A percentile compares a stretch with the other conserved stretches of the same genome.
Conservation (phyloP, 345 rosid species). For the Arabidopsis suecica region DNA sequence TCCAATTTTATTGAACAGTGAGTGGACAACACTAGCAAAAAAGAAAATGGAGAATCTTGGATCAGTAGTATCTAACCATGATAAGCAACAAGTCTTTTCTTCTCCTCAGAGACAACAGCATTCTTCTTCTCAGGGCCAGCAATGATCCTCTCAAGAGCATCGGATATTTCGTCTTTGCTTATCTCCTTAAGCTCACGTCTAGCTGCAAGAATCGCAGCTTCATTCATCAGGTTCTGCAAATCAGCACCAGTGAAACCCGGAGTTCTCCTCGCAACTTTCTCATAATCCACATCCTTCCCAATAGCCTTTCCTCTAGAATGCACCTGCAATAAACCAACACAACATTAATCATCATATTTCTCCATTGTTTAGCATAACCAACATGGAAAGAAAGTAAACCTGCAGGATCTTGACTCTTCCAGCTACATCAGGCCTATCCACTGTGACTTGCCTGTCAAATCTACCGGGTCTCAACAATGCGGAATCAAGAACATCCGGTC, state of each 20-base stretch:
- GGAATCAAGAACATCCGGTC: constrained; percentile 86
- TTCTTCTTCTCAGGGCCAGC: constrained; percentile 99
- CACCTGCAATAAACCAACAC: constrained; percentile 56
- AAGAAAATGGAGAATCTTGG: neutral
- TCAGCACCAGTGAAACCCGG: constrained; percentile 98
- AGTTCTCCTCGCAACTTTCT: constrained; percentile 91
- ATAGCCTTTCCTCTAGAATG: constrained; percentile 98
- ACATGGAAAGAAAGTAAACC: constrained; percentile 44
- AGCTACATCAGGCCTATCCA: constrained; percentile 92
- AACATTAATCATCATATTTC: constrained; percentile 45
- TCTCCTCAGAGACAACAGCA: constrained; percentile 92
- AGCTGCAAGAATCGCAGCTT: constrained; percentile 97
- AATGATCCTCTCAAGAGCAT: constrained; percentile 97
- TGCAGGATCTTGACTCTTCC: constrained; percentile 90
- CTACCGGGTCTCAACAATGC: constrained; percentile 90
- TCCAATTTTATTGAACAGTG: neutral
- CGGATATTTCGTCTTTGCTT: constrained; percentile 95
- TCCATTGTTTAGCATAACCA: constrained; percentile 32
- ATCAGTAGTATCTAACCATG: constrained; percentile 59
- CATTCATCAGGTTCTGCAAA: constrained; percentile 96
- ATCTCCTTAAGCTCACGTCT: constrained; percentile 98
- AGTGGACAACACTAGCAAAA: neutral
- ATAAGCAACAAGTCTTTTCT: constrained; percentile 89
- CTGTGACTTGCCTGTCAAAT: constrained; percentile 86
- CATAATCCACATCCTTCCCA: constrained; percentile 96